phyloP scores from a whole-genome alignment of 805 yeast genomes.

The Blastobotrys mokoenaii region DNA sequence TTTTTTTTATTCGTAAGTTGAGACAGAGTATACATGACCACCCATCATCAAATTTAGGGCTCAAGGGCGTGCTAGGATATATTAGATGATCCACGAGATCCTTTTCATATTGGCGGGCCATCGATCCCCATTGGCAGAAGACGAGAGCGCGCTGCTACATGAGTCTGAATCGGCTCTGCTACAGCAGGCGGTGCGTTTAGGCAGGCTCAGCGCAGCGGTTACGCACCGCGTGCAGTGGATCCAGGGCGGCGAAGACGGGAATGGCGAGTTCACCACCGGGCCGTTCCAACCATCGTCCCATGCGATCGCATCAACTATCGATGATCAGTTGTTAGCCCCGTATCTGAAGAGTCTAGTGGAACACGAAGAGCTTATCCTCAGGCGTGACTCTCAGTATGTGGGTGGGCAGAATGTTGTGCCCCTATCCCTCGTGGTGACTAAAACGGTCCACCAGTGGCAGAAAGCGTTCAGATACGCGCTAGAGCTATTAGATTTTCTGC shows the following conservation, averaged over 20 bases:
- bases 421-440: conserved; percentile 10
- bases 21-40: background rate
- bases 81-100: conserved; percentile 22
- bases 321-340: background rate
- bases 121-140: conserved; percentile 9
- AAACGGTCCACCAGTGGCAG: conserved; percentile 17
- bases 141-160: conserved; percentile 9
- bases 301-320: conserved; percentile 1
- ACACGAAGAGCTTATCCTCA: conserved; percentile 13
- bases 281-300: conserved; percentile 3
- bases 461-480: conserved; percentile 11
- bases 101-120: conserved; percentile 19
- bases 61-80: too few species aligned
- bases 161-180: conserved; percentile 15
- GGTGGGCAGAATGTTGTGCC: conserved; percentile 14
- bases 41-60: too few species aligned
- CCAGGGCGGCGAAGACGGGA: conserved; percentile 1
- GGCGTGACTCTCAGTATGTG: conserved; percentile 12
- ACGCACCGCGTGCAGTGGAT: conserved; percentile 4
- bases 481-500: conserved; percentile 10
- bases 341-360: conserved; percentile 10
- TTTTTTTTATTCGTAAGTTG: background rate
- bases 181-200: conserved; percentile 14
- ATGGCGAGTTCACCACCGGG: background rate
- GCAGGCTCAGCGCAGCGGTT: conserved; percentile 11